Percentiles rank a stretch among this genome's conserved stretches.
These are phyloP conservation scores for Pleurotus ostreatus DNA, from an alignment of 768 basidiomycete species.

Conservation along the genomic window DNA sequence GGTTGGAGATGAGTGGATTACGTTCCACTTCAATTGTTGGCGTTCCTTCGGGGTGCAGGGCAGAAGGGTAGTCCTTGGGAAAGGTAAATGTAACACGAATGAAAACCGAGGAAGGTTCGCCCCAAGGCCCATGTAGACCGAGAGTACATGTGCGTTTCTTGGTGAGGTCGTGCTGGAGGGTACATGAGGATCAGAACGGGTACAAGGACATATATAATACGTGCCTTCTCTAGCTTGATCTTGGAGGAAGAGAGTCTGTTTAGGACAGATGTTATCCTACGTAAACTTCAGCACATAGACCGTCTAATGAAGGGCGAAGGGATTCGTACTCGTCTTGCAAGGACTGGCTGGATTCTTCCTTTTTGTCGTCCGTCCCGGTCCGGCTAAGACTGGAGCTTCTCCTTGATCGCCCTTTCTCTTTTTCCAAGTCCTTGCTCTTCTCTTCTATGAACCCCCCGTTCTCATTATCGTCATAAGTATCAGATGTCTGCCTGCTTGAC, in stretches of 20 bases:
- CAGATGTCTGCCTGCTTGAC: conserved; percentile 12
- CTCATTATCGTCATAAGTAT: conserved; percentile 15
- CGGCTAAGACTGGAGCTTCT: conserved; percentile 46
- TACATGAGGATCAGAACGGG: conserved; percentile 1
- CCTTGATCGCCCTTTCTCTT: conserved; percentile 21
- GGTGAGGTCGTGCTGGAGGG: conserved; percentile 54
- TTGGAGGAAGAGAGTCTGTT: conserved; percentile 62
- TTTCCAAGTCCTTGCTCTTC: conserved; percentile 8
- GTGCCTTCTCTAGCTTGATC: conserved; percentile 83
- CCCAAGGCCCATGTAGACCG: conserved; percentile 89
- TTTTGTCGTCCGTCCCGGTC: conserved; percentile 26
- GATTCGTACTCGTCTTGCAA: conserved; percentile 69
- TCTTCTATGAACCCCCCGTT: neutral
- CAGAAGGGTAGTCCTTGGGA: conserved; percentile 75
- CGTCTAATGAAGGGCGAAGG: neutral
- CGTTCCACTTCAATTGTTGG: conserved; percentile 82
- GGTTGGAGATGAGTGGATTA: conserved; percentile 73
- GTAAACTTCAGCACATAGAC: too few relatives aligned
- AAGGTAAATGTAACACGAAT: conserved; percentile 89
- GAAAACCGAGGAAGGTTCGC: conserved; percentile 78
- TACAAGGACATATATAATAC: conserved; percentile 5
- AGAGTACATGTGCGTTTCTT: conserved; percentile 81
- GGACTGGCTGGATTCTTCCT: conserved; percentile 36
- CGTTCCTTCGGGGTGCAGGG: conserved; percentile 55
- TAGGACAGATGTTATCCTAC: conserved; percentile 70